Conservation (phyloP, 208 protist species). For the Trypanosoma conorhini region DNA sequence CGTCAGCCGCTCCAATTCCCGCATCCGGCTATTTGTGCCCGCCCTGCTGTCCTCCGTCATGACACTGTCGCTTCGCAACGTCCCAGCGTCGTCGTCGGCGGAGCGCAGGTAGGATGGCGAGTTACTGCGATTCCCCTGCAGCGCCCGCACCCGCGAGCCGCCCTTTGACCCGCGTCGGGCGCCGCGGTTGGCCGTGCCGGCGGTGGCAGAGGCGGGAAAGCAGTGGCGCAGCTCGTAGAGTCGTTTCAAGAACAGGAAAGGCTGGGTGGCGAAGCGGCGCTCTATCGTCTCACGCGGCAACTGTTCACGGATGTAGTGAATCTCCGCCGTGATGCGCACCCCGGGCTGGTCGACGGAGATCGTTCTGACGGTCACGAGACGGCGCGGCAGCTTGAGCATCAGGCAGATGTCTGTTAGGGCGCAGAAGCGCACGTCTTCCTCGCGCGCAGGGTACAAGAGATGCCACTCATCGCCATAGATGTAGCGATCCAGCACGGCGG, state of each 20-base stretch:
- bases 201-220: slow-evolving; percentile 21
- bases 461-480: slow-evolving; percentile 77
- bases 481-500: slow-evolving; percentile 70
- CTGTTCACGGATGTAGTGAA: slow-evolving; percentile 48
- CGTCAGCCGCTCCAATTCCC: slow-evolving; percentile 20
- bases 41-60: slow-evolving; percentile 3
- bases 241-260: slow-evolving; percentile 74
- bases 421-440: slow-evolving; percentile 66
- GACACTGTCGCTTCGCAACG: slow-evolving; percentile 16
- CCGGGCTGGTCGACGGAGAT: slow-evolving; percentile 67
- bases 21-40: not conserved
- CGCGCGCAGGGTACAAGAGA: slow-evolving; percentile 57
- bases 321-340: slow-evolving; percentile 76
- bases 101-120: not conserved
- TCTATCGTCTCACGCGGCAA: slow-evolving; percentile 57
- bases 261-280: slow-evolving; percentile 65
- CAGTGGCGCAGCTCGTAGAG: slow-evolving; percentile 74
- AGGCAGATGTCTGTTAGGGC: slow-evolving; percentile 81
- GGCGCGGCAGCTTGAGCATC: slow-evolving; percentile 66
- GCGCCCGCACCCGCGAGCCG: not conserved
- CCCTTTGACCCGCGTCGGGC: not conserved
- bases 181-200: not conserved
- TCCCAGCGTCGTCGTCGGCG: slow-evolving; percentile 10
- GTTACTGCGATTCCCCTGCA: not conserved
- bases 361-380: slow-evolving; percentile 57